A percentile compares a stretch with the other conserved stretches of the same genome.
Evolutionary conservation across 208 protist species (phyloP).

Genomic region (Crithidia brevicula): DNA sequence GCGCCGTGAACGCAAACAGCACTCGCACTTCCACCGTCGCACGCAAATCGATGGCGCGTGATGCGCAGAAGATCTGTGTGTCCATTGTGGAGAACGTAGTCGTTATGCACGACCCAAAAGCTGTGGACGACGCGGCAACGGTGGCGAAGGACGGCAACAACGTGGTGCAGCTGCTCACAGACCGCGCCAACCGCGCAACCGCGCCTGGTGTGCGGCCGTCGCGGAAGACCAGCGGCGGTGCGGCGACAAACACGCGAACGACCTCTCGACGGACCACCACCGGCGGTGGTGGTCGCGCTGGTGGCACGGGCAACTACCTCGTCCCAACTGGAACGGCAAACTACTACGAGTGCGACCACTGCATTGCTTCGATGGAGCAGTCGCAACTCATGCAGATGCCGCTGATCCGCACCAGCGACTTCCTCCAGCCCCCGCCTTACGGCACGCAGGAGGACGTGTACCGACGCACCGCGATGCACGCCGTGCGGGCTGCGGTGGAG

Average conservation of each 20-base stretch:
- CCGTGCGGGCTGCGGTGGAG: conserved; percentile 75
- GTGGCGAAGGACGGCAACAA: conserved; percentile 66
- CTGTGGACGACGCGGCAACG: conserved; percentile 48
- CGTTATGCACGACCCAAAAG: conserved; percentile 72
- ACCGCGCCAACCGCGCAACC: conserved; percentile 25
- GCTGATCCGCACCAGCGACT: conserved; percentile 65
- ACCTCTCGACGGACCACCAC: conserved; percentile 15
- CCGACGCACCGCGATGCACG: conserved; percentile 61
- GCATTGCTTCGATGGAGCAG: conserved; percentile 70
- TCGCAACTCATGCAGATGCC: conserved; percentile 61
- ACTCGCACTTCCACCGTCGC: conserved; percentile 16
- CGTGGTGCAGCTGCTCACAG: conserved; percentile 64
- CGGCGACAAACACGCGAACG: conserved; percentile 17
- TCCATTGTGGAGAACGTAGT: conserved; percentile 78
- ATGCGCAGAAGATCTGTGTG: conserved; percentile 67
- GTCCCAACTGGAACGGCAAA: conserved; percentile 59
- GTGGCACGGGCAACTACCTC: conserved; percentile 15
- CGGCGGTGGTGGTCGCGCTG: conserved; percentile 8
- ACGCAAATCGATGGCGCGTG: conserved; percentile 20
- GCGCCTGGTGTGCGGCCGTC: conserved; percentile 11
- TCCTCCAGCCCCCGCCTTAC: conserved; percentile 61
- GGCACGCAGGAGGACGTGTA: conserved; percentile 83
- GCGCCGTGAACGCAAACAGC: conserved; percentile 21
- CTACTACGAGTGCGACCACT: conserved; percentile 76
- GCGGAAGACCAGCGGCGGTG: conserved; percentile 34